Conservation (phyloP, 768 basidiomycete species). For the Rhodocollybia butyracea region DNA sequence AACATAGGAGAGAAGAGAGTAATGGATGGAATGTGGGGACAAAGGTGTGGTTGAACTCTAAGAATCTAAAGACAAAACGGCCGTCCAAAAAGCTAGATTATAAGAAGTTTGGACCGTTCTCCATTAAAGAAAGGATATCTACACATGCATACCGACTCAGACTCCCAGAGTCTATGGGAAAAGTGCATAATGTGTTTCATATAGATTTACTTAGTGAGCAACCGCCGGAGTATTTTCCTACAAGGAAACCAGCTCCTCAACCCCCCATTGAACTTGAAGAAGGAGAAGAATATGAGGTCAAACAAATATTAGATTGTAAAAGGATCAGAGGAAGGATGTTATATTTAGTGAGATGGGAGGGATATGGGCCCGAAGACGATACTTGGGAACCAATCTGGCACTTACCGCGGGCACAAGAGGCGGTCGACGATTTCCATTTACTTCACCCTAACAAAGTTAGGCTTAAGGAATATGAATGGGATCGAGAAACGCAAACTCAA, state of each 20-base stretch:
- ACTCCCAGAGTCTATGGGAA: neutral
- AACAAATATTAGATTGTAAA: no score
- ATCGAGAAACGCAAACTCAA: neutral
- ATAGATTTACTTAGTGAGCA: neutral
- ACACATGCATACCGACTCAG: neutral
- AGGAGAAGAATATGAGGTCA: neutral
- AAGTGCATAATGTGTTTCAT: neutral
- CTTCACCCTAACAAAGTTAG: neutral
- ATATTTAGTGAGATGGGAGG: constrained; percentile 17
- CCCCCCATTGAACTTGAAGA: neutral
- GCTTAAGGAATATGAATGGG: neutral
- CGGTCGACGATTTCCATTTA: neutral
- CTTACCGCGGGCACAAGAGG: constrained; percentile 8
- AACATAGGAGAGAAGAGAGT: no score
- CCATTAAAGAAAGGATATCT: neutral
- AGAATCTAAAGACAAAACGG: no score
- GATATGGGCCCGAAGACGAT: constrained; percentile 15
- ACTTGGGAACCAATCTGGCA: constrained; percentile 14
- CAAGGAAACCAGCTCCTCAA: neutral
- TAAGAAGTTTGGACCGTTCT: neutral
- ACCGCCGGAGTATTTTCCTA: neutral
- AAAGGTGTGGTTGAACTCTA: no score
- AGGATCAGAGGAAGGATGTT: neutral
- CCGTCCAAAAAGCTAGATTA: no score
- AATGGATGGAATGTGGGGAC: no score